phyloP scores from a whole-genome alignment of 164 flowering plant genomes.

The Tetrastigma voinierianum region DNA sequence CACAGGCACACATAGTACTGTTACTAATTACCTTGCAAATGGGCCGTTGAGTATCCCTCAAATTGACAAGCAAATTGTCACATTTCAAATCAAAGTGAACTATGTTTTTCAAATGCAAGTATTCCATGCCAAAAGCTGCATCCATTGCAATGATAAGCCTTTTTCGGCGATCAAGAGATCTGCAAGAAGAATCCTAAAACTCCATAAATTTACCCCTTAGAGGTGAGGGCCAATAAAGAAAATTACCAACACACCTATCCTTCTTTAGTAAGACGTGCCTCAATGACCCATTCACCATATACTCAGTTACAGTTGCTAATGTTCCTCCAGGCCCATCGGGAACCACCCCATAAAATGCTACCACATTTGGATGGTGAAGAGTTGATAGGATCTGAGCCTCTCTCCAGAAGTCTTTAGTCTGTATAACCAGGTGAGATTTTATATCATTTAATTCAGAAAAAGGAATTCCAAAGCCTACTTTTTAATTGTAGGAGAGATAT shows the following conservation, averaged over 20 bases:
- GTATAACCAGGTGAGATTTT: slow-evolving; percentile 10
- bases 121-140: slow-evolving; percentile 97
- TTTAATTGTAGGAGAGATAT: background rate
- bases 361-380: slow-evolving; percentile 91
- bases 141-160: slow-evolving; percentile 78
- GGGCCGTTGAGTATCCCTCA: slow-evolving; percentile 81
- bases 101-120: slow-evolving; percentile 73
- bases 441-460: background rate
- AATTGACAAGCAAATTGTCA: slow-evolving; percentile 84
- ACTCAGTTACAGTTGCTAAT: slow-evolving; percentile 83
- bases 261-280: slow-evolving; percentile 62
- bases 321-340: slow-evolving; percentile 86
- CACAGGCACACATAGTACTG: background rate
- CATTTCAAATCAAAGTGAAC: slow-evolving; percentile 93
- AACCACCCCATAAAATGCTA: slow-evolving; percentile 86
- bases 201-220: slow-evolving; percentile 5
- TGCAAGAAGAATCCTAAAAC: slow-evolving; percentile 27
- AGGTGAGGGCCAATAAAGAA: background rate
- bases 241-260: slow-evolving; percentile 44
- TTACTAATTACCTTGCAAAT: slow-evolving; percentile 71
- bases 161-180: slow-evolving; percentile 74
- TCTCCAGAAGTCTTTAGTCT: slow-evolving; percentile 87
- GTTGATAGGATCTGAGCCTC: slow-evolving; percentile 77
- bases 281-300: slow-evolving; percentile 81
- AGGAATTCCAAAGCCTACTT: background rate